These are phyloP conservation scores for Cryptosporidium ryanae DNA, from an alignment of 169 alveolate species.

Conservation along the genomic window DNA sequence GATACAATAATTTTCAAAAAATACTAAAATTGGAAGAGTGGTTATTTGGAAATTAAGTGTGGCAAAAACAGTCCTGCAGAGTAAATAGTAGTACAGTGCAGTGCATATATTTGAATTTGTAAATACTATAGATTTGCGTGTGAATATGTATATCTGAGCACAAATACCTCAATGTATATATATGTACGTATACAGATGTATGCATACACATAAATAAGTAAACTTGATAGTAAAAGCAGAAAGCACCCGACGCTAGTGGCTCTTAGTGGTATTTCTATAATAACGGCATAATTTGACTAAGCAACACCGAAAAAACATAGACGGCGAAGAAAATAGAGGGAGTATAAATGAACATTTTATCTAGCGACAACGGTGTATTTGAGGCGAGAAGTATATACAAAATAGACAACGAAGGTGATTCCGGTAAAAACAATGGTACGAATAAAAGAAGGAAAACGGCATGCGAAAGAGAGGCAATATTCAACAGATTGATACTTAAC, in stretches of 20 bases:
- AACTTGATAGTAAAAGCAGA: not conserved
- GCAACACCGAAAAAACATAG: too few relatives aligned
- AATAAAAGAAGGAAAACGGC: slow-evolving; percentile 65
- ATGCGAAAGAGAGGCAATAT: slow-evolving; percentile 71
- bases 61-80: not conserved
- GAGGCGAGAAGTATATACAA: slow-evolving; percentile 35
- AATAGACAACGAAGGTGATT: slow-evolving; percentile 24
- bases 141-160: too few relatives aligned
- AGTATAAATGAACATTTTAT: slow-evolving; percentile 29
- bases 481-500: slow-evolving; percentile 49
- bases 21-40: slow-evolving; percentile 9
- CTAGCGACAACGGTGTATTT: slow-evolving; percentile 15
- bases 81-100: not conserved
- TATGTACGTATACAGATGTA: not conserved
- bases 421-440: not conserved
- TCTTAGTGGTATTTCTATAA: too few relatives aligned
- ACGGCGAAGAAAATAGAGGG: not conserved
- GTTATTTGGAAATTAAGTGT: slow-evolving; percentile 56
- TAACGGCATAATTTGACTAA: too few relatives aligned
- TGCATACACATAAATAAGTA: not conserved
- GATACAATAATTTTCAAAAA: not conserved
- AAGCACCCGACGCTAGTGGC: too few relatives aligned
- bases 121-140: too few relatives aligned
- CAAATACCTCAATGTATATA: too few relatives aligned
- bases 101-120: too few relatives aligned